These are phyloP conservation scores for Colletotrichum truncatum DNA, from an alignment of 2,329 filamentous ascomycete species.

Conservation along the genomic window DNA sequence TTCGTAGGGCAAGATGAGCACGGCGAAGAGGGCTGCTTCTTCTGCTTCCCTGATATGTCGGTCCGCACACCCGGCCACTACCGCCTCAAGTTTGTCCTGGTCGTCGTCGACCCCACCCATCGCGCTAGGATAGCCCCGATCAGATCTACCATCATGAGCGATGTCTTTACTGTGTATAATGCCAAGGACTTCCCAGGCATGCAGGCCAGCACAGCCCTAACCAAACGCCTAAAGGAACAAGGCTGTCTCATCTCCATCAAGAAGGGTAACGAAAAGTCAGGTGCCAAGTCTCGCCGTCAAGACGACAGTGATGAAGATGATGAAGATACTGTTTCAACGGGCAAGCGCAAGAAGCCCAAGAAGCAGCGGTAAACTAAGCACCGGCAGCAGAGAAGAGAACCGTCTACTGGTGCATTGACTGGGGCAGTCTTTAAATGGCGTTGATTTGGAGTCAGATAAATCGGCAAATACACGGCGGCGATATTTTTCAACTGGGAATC, in stretches of 20 bases:
- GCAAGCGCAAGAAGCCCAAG: constrained; percentile 22
- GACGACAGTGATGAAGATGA: constrained; percentile 57
- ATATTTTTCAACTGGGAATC: constrained; percentile 1
- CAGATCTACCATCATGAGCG: constrained; percentile 65
- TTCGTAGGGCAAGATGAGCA: constrained; percentile 81
- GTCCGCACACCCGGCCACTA: constrained; percentile 82
- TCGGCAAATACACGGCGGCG: constrained; percentile 22
- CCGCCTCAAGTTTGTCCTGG: constrained; percentile 76
- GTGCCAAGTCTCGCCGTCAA: constrained; percentile 41
- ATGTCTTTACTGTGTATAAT: constrained; percentile 82
- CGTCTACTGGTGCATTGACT: background rate
- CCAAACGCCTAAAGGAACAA: constrained; percentile 79
- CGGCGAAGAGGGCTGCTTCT: constrained; percentile 80
- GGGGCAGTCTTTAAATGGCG: constrained; percentile 15
- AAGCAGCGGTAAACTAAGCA: constrained; percentile 16
- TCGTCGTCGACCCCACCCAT: constrained; percentile 72
- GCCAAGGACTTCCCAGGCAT: constrained; percentile 90
- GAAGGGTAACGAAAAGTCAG: constrained; percentile 78
- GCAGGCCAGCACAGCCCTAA: constrained; percentile 78
- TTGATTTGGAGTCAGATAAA: constrained; percentile 16
- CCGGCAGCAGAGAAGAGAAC: background rate
- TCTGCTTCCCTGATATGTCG: constrained; percentile 85
- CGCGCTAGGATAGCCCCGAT: constrained; percentile 63
- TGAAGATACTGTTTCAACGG: constrained; percentile 42
- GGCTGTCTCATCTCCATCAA: constrained; percentile 87